Evolutionary conservation across 176 grass and related monocot species (phyloP).

Genomic region (Triticum monococcum): DNA sequence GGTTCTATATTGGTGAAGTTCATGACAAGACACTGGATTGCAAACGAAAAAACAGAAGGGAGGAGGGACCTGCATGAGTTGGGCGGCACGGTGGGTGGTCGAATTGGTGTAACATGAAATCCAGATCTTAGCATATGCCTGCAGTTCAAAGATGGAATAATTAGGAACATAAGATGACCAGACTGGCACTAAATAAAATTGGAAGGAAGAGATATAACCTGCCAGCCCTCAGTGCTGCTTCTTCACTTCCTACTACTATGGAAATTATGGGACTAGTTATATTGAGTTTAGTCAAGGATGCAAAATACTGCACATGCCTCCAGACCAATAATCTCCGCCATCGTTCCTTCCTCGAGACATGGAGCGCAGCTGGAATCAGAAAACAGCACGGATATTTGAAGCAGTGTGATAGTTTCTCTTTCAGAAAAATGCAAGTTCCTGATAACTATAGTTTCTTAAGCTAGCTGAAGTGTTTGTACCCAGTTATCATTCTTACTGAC

Average conservation of each 20-base stretch:
- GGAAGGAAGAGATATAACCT: constrained; percentile 46
- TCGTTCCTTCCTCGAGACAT: constrained; percentile 71
- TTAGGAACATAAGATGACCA: constrained; percentile 1
- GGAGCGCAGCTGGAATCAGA: constrained; percentile 63
- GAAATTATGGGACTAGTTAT: constrained; percentile 95
- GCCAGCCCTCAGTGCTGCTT: constrained; percentile 72
- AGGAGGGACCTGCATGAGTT: constrained; percentile 76
- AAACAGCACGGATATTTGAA: not conserved
- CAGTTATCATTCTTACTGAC: constrained; percentile 10
- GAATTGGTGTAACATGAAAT: constrained; percentile 89
- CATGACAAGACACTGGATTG: not conserved
- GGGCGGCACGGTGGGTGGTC: constrained; percentile 82
- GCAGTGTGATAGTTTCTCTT: not conserved
- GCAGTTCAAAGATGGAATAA: constrained; percentile 23
- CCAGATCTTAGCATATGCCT: constrained; percentile 87
- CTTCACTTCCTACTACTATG: constrained; percentile 78
- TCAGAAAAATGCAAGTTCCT: not conserved
- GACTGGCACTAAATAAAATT: not conserved
- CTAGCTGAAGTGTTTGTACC: not conserved
- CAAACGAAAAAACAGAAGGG: not conserved
- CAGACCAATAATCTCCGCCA: constrained; percentile 80
- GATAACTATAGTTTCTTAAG: not conserved
- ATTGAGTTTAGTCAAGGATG: constrained; percentile 52
- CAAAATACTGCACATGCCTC: constrained; percentile 77
- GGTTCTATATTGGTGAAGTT: not conserved